Conservation (phyloP, 345 rosid species). For the Citropsis articulata region DNA sequence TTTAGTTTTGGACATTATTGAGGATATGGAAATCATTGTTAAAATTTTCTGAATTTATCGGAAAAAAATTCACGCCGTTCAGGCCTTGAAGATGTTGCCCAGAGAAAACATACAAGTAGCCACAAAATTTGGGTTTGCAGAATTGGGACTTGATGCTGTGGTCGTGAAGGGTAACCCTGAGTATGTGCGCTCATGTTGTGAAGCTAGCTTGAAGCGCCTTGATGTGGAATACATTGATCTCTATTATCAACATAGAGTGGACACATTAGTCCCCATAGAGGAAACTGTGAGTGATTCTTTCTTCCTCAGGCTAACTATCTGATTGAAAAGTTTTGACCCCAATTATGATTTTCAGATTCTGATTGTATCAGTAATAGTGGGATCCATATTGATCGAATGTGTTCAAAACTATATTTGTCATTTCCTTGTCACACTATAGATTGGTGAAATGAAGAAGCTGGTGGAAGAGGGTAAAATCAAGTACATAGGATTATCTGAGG, state of each 20-base stretch:
- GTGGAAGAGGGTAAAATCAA: constrained; percentile 29
- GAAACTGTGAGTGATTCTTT: constrained; percentile 18
- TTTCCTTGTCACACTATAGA: not conserved
- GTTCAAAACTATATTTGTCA: not conserved
- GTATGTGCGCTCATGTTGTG: constrained; percentile 26
- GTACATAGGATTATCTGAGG: constrained; percentile 28
- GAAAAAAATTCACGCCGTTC: not conserved
- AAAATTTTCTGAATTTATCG: not conserved
- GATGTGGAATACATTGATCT: constrained; percentile 34
- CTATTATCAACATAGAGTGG: constrained; percentile 31
- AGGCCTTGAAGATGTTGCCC: constrained; percentile 30
- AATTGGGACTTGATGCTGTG: not conserved
- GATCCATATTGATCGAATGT: not conserved
- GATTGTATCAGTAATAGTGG: no score
- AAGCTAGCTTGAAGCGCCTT: constrained; percentile 33
- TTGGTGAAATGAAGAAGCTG: constrained; percentile 18
- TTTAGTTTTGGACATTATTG: not conserved
- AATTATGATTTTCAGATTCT: no score
- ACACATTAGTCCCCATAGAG: constrained; percentile 26
- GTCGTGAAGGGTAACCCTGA: constrained; percentile 21
- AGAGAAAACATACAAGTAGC: constrained; percentile 32
- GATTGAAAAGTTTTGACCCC: not conserved
- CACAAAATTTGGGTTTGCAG: constrained; percentile 25
- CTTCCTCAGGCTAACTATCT: not conserved
- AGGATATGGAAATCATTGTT: not conserved